A percentile compares a stretch with the other conserved stretches of the same genome.
phyloP scores from a whole-genome alignment of 2,329 filamentous ascomycete genomes.

The Curvularia spicifera region DNA sequence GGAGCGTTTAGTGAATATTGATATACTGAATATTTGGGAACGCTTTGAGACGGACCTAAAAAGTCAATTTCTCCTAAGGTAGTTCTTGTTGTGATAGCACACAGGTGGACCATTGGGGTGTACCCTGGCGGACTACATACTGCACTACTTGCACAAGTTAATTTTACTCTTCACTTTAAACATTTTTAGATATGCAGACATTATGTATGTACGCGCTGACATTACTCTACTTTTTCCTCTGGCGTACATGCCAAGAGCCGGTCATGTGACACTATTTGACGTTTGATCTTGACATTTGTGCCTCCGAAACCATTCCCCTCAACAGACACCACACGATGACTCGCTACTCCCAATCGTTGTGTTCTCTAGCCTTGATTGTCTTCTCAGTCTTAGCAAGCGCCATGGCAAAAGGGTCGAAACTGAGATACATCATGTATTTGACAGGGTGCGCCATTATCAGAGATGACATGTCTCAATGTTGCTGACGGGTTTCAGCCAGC shows the following conservation, averaged over 20 bases:
- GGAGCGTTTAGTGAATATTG: neutral
- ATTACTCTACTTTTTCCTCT: neutral
- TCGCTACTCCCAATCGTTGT: neutral
- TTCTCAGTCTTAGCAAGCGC: neutral
- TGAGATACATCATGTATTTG: constrained; percentile 13
- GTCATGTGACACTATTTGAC: neutral
- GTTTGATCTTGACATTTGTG: neutral
- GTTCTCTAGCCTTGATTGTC: neutral
- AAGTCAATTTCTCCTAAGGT: neutral
- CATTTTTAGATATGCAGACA: neutral
- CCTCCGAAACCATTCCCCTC: neutral
- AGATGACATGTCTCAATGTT: neutral
- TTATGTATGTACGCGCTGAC: neutral
- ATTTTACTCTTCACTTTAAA: neutral
- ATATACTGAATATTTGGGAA: neutral
- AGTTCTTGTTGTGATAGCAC: neutral
- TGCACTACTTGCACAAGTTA: no score
- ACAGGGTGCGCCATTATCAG: neutral
- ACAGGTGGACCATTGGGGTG: neutral
- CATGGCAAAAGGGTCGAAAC: neutral
- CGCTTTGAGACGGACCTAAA: neutral
- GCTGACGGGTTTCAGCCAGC: constrained; percentile 28
- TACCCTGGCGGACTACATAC: neutral
- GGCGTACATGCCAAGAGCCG: neutral
- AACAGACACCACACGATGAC: neutral